phyloP scores from a whole-genome alignment of 306 rosid genomes.

The Trifolium pratense region DNA sequence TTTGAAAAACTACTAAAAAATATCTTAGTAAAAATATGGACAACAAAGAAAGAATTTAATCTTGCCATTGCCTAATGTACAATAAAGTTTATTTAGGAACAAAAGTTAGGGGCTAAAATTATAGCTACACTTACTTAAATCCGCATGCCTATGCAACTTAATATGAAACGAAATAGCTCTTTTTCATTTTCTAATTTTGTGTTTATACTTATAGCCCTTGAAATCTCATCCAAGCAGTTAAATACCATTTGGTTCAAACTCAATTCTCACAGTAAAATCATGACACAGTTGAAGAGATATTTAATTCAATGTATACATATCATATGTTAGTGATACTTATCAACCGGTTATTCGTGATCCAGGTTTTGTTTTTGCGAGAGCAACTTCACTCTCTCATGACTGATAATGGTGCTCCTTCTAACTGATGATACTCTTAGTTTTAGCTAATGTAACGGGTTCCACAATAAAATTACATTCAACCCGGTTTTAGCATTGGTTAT shows the following conservation, averaged over 20 bases:
- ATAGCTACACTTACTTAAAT: neutral
- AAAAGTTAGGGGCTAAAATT: slow-evolving; percentile 30
- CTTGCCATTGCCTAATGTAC: neutral
- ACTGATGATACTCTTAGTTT: slow-evolving; percentile 22
- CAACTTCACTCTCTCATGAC: slow-evolving; percentile 73
- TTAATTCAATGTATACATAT: neutral
- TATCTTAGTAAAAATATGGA: slow-evolving; percentile 3
- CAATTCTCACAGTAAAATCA: slow-evolving; percentile 6
- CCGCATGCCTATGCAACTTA: slow-evolving; percentile 5
- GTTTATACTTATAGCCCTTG: slow-evolving; percentile 1
- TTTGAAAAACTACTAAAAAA: neutral
- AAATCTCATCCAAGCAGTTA: slow-evolving; percentile 28
- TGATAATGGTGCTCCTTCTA: slow-evolving; percentile 51
- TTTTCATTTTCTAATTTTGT: slow-evolving; percentile 4
- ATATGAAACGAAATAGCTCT: neutral
- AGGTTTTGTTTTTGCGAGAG: slow-evolving; percentile 73
- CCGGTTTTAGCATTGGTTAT: slow-evolving; percentile 15
- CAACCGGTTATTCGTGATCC: slow-evolving; percentile 38
- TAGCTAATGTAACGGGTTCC: slow-evolving; percentile 12
- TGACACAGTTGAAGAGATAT: neutral
- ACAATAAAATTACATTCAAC: neutral
- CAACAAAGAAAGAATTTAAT: neutral
- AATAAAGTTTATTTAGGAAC: neutral
- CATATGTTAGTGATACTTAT: slow-evolving; percentile 15
- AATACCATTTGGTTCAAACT: slow-evolving; percentile 19